Conservation (phyloP, 2,329 filamentous ascomycete species). For the Fusarium guadeloupense region DNA sequence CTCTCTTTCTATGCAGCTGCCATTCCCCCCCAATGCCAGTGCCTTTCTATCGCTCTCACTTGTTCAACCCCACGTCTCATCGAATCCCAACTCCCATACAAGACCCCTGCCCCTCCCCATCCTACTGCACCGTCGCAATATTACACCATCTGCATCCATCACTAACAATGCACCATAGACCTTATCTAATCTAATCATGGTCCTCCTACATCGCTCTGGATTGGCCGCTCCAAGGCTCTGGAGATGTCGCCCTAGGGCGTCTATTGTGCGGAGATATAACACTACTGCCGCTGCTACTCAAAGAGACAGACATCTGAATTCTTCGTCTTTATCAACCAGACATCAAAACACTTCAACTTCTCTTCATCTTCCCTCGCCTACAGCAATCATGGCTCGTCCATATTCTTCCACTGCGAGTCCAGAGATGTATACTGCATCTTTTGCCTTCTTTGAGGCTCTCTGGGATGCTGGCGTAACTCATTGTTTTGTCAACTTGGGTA, state of each 20-base stretch:
- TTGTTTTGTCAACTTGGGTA: slow-evolving; percentile 73
- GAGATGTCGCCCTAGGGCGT: slow-evolving; percentile 27
- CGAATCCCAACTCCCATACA: too few relatives aligned
- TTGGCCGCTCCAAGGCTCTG: slow-evolving; percentile 37
- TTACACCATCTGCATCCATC: neutral
- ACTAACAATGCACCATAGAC: slow-evolving; percentile 24
- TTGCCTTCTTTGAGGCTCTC: slow-evolving; percentile 83
- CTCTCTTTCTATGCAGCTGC: too few relatives aligned
- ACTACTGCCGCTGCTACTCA: slow-evolving; percentile 21
- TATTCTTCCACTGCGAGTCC: slow-evolving; percentile 42
- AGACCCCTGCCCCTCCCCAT: neutral
- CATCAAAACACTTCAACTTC: slow-evolving; percentile 18
- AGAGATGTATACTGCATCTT: slow-evolving; percentile 76
- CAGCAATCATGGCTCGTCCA: slow-evolving; percentile 24
- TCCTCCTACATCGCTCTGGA: slow-evolving; percentile 40
- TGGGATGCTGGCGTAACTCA: slow-evolving; percentile 73
- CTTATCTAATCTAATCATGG: slow-evolving; percentile 29
- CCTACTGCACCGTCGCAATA: neutral
- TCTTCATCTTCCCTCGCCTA: slow-evolving; percentile 14
- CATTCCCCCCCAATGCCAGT: too few relatives aligned
- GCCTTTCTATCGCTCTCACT: too few relatives aligned
- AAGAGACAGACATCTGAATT: neutral
- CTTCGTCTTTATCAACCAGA: slow-evolving; percentile 3
- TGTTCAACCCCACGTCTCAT: too few relatives aligned
- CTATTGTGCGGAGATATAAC: slow-evolving; percentile 34